These are phyloP conservation scores for Coemansia sp. DNA, from an alignment of 192 early-diverging fungal genomes.

Conservation along the genomic window DNA sequence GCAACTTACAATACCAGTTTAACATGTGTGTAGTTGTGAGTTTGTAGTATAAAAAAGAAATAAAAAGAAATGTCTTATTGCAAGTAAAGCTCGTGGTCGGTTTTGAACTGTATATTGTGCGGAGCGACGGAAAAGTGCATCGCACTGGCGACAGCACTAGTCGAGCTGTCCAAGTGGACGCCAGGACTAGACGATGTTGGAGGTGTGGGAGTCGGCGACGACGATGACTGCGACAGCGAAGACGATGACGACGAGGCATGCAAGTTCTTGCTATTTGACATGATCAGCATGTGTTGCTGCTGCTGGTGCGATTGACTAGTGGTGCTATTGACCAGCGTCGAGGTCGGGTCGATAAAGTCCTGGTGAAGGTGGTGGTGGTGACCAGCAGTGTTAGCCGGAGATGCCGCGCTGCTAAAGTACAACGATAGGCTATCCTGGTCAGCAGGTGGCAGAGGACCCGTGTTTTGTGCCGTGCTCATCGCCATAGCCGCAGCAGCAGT, in stretches of 20 bases:
- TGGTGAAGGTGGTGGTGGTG: constrained; percentile 5
- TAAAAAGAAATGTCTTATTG: constrained; percentile 4
- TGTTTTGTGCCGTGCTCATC: constrained; percentile 2
- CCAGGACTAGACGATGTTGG: constrained; percentile 33
- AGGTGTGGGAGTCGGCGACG: constrained; percentile 37
- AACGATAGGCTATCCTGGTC: constrained; percentile 10
- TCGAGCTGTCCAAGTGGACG: constrained; percentile 7
- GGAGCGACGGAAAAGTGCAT: constrained; percentile 44
- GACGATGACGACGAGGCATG: constrained; percentile 20
- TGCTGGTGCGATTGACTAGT: constrained; percentile 20
- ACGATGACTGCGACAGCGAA: constrained; percentile 10
- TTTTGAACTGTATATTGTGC: constrained; percentile 49
- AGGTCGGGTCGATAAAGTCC: constrained; percentile 35
- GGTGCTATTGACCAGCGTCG: constrained; percentile 15
- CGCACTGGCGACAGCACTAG: constrained; percentile 19
- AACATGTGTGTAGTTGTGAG: not conserved
- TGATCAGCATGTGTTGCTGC: constrained; percentile 11
- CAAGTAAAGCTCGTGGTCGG: constrained; percentile 45
- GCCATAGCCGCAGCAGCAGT: constrained; percentile 13
- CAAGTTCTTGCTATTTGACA: constrained; percentile 20
- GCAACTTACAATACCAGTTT: not conserved
- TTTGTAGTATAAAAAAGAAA: not conserved
- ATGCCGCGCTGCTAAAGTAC: constrained; percentile 16
- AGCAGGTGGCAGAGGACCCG: not conserved
- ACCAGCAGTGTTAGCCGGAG: not conserved